Percentiles rank a stretch among this genome's conserved stretches.
phyloP scores from a whole-genome alignment of 75 land plant species.

The Cupressus sempervirens region DNA sequence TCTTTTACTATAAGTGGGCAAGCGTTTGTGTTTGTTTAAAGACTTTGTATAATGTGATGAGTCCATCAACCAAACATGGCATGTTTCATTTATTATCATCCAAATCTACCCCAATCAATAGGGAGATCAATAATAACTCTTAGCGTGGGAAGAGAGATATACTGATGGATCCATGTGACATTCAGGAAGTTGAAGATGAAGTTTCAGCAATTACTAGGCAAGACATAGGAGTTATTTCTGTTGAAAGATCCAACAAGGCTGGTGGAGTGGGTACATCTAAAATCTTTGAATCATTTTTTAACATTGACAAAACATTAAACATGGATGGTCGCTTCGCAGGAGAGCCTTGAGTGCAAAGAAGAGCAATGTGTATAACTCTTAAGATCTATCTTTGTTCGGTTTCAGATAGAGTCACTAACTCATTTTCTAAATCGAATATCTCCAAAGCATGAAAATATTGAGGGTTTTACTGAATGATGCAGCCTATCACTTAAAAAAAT shows the following conservation, averaged over 20 bases:
- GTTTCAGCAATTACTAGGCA: background rate
- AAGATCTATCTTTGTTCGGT: slow-evolving; percentile 16
- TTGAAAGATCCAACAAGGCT: background rate
- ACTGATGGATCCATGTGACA: background rate
- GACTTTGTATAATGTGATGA: background rate
- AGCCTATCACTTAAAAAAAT: no score
- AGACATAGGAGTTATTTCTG: background rate
- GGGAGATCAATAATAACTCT: background rate
- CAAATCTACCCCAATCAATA: background rate
- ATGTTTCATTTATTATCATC: background rate
- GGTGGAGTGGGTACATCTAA: background rate
- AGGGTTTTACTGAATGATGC: no score
- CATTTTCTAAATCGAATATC: no score
- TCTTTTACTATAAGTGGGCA: no score
- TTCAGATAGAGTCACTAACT: background rate
- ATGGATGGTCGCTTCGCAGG: slow-evolving; percentile 35
- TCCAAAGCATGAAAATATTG: no score
- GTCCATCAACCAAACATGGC: background rate
- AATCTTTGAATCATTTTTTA: slow-evolving; percentile 1
- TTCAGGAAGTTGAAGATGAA: background rate
- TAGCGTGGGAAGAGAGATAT: background rate
- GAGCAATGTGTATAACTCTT: slow-evolving; percentile 25
- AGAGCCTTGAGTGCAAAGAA: slow-evolving; percentile 39
- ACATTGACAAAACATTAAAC: slow-evolving; percentile 29
- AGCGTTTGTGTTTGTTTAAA: background rate